Conservation (phyloP, 495 filamentous ascomycete genomes). For the Penicillium desertorum region DNA sequence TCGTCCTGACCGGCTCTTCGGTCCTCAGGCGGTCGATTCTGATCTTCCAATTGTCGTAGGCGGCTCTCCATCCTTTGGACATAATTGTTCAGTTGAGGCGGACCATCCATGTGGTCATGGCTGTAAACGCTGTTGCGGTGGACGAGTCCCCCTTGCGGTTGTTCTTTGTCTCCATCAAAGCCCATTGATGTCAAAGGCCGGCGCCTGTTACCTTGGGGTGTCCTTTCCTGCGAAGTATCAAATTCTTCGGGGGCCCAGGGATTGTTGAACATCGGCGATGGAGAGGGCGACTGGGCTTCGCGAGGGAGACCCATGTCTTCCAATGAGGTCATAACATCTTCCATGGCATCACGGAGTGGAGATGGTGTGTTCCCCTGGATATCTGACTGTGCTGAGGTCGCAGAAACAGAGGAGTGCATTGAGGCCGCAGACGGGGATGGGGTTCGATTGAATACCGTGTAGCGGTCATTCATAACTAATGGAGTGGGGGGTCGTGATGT, state of each 20-base stretch:
- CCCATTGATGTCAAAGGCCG: slow-evolving; percentile 75
- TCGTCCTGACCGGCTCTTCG: slow-evolving; percentile 39
- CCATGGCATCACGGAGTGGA: slow-evolving; percentile 90
- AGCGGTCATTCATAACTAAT: slow-evolving; percentile 51
- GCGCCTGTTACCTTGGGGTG: slow-evolving; percentile 27
- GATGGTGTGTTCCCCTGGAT: slow-evolving; percentile 78
- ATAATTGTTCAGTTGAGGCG: slow-evolving; percentile 76
- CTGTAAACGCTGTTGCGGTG: slow-evolving; percentile 44
- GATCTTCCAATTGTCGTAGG: slow-evolving; percentile 67
- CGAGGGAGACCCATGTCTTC: slow-evolving; percentile 77
- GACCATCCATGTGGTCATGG: slow-evolving; percentile 52
- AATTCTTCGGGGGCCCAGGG: slow-evolving; percentile 94
- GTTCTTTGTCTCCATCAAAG: slow-evolving; percentile 56
- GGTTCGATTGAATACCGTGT: slow-evolving; percentile 49
- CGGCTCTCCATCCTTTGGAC: slow-evolving; percentile 86
- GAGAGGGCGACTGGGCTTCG: slow-evolving; percentile 47
- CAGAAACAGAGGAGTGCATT: slow-evolving; percentile 55
- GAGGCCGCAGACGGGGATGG: slow-evolving; percentile 55
- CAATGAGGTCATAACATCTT: slow-evolving; percentile 95
- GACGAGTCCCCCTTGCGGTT: slow-evolving; percentile 30
- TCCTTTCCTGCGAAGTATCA: slow-evolving; percentile 54
- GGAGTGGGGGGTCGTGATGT: slow-evolving; percentile 40
- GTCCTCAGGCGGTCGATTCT: slow-evolving; percentile 47
- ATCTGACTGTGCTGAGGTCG: slow-evolving; percentile 55
- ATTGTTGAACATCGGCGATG: slow-evolving; percentile 58